Base-by-base conservation (phyloP, 257 asterid genomes). In the Schizonepeta tenuifolia region DNA sequence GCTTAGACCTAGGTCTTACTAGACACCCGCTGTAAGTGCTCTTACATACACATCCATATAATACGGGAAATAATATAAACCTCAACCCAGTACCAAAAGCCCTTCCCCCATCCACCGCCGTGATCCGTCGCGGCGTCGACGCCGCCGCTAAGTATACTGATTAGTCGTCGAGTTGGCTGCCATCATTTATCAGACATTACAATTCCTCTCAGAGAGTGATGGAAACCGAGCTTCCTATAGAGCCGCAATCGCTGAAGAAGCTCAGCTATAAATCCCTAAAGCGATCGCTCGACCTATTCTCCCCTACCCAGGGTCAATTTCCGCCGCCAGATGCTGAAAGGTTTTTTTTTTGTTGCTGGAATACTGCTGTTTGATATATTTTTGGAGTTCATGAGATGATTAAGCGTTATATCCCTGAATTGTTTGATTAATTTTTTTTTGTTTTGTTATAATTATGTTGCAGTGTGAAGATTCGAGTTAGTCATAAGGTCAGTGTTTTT, bases 161-260 rank as follows among this genome's bases (percentile, higher is more conserved):
- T 26, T 21, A 17, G 35, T 67, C 61, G 41, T 15, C 40, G 24
- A 49, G 20, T 64, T 60, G 36, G 51, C 18, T 60, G 46, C 58
- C 18, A 28, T 38, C 31, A 6, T 43, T 49, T 10, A 46, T 24
- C 55, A 59, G 15, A 49, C 55, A 21, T 9, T 40, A 41, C 36
- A 49, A 1, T 41, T 49, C 36, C 17, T n/a, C 35, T 70, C 60
- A 15, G n/a, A 28, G 67, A 28, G 67, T 89, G 60, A 86, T 86
- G 97, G 97, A 84, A 14, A 15, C 86, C 51, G 98, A 88, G 77
- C 69, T 87, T 14, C 83, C 96, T 5, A 89, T 95, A 22, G 99
- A 95, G 82, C 99, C 99, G 14, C 99, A 95, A 63, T 95, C 98
- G 13, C 65, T 92, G 43, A 95, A 90, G 92, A 95, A 90, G 80